These are phyloP conservation scores for Wallacemonas sp. DNA, from an alignment of 208 protist species.

Conservation along the genomic window DNA sequence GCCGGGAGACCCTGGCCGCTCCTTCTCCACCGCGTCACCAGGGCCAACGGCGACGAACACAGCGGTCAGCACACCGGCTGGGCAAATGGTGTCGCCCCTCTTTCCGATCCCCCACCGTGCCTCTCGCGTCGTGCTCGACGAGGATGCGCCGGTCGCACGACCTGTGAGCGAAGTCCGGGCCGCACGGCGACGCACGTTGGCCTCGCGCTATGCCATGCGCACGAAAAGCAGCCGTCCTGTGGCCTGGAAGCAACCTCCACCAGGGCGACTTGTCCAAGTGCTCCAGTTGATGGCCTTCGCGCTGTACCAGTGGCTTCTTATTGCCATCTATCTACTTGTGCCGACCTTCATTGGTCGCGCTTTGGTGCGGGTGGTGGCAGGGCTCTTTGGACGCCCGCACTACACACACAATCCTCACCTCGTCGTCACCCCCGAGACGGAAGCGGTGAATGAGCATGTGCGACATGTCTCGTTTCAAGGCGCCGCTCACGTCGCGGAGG, in stretches of 20 bases:
- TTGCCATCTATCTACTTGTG: conserved; percentile 37
- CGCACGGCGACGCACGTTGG: conserved; percentile 26
- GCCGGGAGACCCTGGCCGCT: too few relatives aligned
- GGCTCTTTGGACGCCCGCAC: conserved; percentile 21
- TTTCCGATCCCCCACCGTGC: background rate
- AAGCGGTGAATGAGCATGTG: conserved; percentile 29
- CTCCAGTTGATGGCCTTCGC: conserved; percentile 15
- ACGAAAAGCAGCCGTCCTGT: conserved; percentile 5
- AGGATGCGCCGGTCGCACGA: background rate
- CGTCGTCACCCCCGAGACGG: conserved; percentile 27
- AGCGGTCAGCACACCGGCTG: conserved; percentile 4
- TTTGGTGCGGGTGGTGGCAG: conserved; percentile 31
- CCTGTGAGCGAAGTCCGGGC: background rate
- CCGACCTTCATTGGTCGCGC: conserved; percentile 34
- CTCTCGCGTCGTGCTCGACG: background rate
- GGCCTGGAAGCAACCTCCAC: conserved; percentile 6
- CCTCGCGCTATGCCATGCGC: conserved; percentile 48
- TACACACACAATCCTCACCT: conserved; percentile 49
- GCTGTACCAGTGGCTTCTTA: conserved; percentile 37
- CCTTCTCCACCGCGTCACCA: background rate
- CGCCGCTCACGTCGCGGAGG: background rate
- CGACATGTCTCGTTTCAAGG: background rate
- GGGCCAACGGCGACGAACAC: background rate
- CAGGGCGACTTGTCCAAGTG: background rate
- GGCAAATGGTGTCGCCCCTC: background rate